These are phyloP conservation scores for Pholiota microspora DNA, from an alignment of 768 basidiomycete genomes.

Conservation along the genomic window DNA sequence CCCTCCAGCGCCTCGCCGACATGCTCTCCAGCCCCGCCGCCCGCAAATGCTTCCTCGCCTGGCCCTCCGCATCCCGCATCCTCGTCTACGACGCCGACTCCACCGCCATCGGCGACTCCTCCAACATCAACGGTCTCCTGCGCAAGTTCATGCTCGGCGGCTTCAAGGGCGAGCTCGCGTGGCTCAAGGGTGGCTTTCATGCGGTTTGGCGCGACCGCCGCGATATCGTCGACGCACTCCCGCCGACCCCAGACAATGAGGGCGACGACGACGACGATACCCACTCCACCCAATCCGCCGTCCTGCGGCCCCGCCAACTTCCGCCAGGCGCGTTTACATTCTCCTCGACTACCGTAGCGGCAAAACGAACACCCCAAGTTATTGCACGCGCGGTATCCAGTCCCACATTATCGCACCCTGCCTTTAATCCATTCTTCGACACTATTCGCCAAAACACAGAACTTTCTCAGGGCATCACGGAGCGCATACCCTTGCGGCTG, in stretches of 20 bases:
- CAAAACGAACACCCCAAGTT: too few relatives aligned
- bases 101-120: constrained; percentile 50
- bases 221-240: constrained; percentile 50
- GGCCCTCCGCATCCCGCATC: constrained; percentile 60
- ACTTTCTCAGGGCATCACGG: constrained; percentile 69
- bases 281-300: constrained; percentile 13
- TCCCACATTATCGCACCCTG: constrained; percentile 23
- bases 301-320: constrained; percentile 58
- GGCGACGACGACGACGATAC: constrained; percentile 51
- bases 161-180: constrained; percentile 61
- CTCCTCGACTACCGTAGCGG: constrained; percentile 42
- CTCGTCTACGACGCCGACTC: constrained; percentile 89
- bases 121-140: constrained; percentile 70
- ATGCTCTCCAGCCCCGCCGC: constrained; percentile 73
- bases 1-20: constrained; percentile 68
- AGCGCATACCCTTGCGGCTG: constrained; percentile 75
- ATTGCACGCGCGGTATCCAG: constrained; percentile 9
- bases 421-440: constrained; percentile 93
- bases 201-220: constrained; percentile 56
- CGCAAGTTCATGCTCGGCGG: constrained; percentile 65
- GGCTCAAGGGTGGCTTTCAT: constrained; percentile 84
- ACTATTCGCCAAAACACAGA: constrained; percentile 88
- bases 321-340: constrained; percentile 64
- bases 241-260: constrained; percentile 48
- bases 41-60: constrained; percentile 57